Conservation (phyloP, 1,139 yeast species). For the Yamadazyma mexicana region DNA sequence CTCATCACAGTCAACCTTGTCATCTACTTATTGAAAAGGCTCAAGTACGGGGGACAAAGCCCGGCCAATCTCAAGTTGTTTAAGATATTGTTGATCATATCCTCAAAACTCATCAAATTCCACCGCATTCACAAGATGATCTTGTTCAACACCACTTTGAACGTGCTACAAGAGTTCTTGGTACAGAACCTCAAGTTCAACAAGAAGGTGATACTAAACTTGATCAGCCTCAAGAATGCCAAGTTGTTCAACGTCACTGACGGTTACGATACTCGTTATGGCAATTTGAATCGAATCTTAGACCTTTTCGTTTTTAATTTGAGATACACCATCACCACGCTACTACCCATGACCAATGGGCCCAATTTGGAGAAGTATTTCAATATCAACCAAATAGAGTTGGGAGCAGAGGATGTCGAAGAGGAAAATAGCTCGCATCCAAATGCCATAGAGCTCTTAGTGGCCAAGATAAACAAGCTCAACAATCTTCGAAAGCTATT, state of each 20-base stretch:
- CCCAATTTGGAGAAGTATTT: slow-evolving; percentile 43
- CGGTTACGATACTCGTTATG: slow-evolving; percentile 4
- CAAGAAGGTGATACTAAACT: slow-evolving; percentile 34
- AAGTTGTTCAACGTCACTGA: slow-evolving; percentile 20
- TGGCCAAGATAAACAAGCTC: slow-evolving; percentile 24
- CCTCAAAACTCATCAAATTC: slow-evolving; percentile 32
- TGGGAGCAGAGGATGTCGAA: slow-evolving; percentile 11
- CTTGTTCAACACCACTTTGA: slow-evolving; percentile 25
- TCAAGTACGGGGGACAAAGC: slow-evolving; percentile 1
- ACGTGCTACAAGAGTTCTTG: slow-evolving; percentile 30
- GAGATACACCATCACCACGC: slow-evolving; percentile 26
- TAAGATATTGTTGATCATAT: slow-evolving; percentile 31
- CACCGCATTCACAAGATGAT: slow-evolving; percentile 25
- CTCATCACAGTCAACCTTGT: slow-evolving; percentile 22
- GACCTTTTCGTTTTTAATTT: slow-evolving; percentile 31
- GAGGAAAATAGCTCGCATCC: slow-evolving; percentile 7
- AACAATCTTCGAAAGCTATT: slow-evolving; percentile 40
- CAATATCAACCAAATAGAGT: slow-evolving; percentile 33
- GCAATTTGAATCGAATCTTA: slow-evolving; percentile 15
- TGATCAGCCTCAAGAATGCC: slow-evolving; percentile 34
- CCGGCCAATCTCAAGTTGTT: slow-evolving; percentile 22
- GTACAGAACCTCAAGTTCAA: slow-evolving; percentile 38
- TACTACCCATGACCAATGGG: slow-evolving; percentile 40
- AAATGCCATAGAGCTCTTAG: slow-evolving; percentile 6
- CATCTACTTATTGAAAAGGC: slow-evolving; percentile 24